Evolutionary conservation across 345 rosid genomes (phyloP), one percentile per base, ranked within the genome.

Genomic region (Crucihimalaya himalaica): DNA sequence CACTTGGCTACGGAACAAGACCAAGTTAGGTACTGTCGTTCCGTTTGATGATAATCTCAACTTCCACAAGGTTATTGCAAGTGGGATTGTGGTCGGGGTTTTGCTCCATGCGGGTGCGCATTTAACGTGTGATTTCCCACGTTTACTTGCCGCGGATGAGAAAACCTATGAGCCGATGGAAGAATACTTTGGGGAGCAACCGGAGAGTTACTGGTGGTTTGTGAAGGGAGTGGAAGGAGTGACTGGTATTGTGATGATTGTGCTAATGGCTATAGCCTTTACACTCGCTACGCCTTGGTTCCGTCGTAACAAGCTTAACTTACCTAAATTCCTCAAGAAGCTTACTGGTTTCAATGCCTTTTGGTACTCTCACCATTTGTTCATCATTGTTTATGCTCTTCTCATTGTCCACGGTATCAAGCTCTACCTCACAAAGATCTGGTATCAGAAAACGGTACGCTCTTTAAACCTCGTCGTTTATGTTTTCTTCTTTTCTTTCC

Each of bases 261-360:
- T 86, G 55, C 59, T 88, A 27, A 92, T 92, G 98, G 83, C 83
- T 31, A 87, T 89, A 61, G 98, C 96, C 0, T 92, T 89, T 71
- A 86, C 92, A 8, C 76, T 92, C 5, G 97, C 97, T 27, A 86
- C 96, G 5, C 97, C 94, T 15, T 92, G 96, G 97, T 89, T 92
- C 45, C 81, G 97, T 70, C 82, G 96, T 14, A 89, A 78, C 86
- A 86, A 74, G 82, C 84, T 92, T 70, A 88, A 89, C 64, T 61
- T 88, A 19, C 98, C 98, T 29, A 88, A 78, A 1, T 82, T 84
- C 27, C 81, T 92, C 7, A 87, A 84, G 76, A 90, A 79, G 73
- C 86, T 92, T 43, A 88, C 98, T 0, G 98, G 98, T 27, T 92
- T 92, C 73, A 92, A 92, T 57, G 96, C 96, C 47, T 92, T 92